Percentiles rank a stretch among this genome's conserved stretches.
Conservation (phyloP, 1,284 basidiomycete species). For the Melampsora larici-populina region DNA sequence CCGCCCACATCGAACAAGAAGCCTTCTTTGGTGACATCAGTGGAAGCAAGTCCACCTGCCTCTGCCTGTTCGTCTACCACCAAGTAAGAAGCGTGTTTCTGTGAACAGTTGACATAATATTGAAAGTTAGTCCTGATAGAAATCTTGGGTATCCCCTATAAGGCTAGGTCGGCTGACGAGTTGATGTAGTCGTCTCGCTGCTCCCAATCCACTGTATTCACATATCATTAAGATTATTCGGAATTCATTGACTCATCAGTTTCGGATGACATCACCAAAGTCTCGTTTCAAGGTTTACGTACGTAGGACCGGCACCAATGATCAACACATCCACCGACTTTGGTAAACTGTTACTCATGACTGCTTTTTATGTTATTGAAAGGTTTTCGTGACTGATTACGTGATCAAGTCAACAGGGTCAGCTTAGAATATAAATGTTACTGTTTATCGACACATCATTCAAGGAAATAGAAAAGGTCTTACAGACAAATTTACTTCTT, state of each 20-base stretch:
- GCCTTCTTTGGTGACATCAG: slow-evolving; percentile 58
- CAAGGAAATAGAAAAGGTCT: too few relatives aligned
- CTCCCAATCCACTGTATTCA: slow-evolving; percentile 25
- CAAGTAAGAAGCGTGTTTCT: slow-evolving; percentile 56
- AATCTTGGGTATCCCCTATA: too few relatives aligned
- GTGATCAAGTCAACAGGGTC: too few relatives aligned
- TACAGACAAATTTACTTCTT: too few relatives aligned
- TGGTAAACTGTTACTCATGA: neutral
- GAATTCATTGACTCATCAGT: neutral
- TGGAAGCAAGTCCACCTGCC: slow-evolving; percentile 59
- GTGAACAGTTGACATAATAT: slow-evolving; percentile 1
- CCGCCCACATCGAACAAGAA: slow-evolving; percentile 60
- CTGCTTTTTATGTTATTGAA: too few relatives aligned
- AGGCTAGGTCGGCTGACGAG: slow-evolving; percentile 4
- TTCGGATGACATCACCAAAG: neutral
- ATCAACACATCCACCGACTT: slow-evolving; percentile 52
- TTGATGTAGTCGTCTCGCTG: slow-evolving; percentile 30
- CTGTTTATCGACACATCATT: too few relatives aligned
- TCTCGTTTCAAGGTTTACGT: slow-evolving; percentile 13
- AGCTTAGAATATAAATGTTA: too few relatives aligned
- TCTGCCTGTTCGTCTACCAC: slow-evolving; percentile 56
- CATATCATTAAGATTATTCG: neutral
- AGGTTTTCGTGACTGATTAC: too few relatives aligned
- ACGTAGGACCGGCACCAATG: slow-evolving; percentile 55
- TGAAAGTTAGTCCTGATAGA: neutral